Evolutionary conservation across 345 rosid genomes (phyloP).

Genomic region (Eucalyptus urophylla): DNA sequence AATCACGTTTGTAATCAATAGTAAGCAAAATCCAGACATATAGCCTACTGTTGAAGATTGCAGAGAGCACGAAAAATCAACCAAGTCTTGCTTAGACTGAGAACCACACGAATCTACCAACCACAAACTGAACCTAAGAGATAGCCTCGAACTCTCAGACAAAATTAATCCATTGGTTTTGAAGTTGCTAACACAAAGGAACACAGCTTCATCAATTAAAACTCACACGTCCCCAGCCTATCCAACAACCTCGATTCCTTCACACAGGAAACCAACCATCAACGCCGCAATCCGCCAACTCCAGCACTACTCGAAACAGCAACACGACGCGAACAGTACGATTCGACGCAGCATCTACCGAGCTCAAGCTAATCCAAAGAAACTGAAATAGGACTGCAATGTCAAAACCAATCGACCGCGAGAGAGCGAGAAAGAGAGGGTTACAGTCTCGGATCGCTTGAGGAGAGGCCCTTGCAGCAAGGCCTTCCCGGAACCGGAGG

Average conservation of each 20-base stretch:
- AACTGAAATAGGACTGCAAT: background rate
- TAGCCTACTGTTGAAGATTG: background rate
- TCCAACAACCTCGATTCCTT: background rate
- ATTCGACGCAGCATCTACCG: background rate
- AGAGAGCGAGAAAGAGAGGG: background rate
- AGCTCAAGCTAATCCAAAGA: background rate
- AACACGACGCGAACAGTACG: background rate
- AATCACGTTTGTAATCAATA: background rate
- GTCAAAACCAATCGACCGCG: background rate
- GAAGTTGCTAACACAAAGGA: background rate
- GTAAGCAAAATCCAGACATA: background rate
- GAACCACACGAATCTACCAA: background rate
- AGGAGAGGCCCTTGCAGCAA: slow-evolving; percentile 94
- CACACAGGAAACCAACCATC: background rate
- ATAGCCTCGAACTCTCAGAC: background rate
- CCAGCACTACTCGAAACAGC: background rate
- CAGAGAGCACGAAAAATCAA: background rate
- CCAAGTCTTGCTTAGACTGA: background rate
- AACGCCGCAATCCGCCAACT: background rate
- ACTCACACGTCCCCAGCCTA: background rate
- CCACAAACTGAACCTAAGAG: background rate
- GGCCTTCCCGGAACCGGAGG: slow-evolving; percentile 76
- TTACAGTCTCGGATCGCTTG: slow-evolving; percentile 92
- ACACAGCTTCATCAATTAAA: background rate
- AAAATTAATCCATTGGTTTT: background rate